Conservation (phyloP, 495 filamentous ascomycete genomes). For the Aspergillus sclerotiicarbonarius region DNA sequence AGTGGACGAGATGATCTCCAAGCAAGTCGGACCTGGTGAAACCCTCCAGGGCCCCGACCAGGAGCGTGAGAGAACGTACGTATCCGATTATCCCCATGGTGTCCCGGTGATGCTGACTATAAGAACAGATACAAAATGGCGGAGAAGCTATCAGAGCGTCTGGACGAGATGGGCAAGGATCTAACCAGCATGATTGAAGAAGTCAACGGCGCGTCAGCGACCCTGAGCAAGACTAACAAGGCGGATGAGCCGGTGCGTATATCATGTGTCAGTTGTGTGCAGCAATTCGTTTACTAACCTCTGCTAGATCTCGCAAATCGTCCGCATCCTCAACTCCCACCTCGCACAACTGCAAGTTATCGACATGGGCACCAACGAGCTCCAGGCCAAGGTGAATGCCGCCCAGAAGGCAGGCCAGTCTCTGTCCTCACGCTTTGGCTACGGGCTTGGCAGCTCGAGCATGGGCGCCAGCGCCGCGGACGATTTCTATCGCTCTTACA, state of each 20-base stretch:
- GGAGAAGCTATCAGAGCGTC: conserved; percentile 79
- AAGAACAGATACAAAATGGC: conserved; percentile 71
- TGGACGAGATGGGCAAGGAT: conserved; percentile 91
- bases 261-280: not conserved
- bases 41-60: conserved; percentile 81
- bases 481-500: conserved; percentile 79
- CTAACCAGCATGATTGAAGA: conserved; percentile 94
- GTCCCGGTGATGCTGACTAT: conserved; percentile 4
- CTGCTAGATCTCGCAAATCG: conserved; percentile 81
- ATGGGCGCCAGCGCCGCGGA: conserved; percentile 63
- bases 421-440: conserved; percentile 64
- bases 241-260: conserved; percentile 85
- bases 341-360: conserved; percentile 86
- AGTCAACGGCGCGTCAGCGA: conserved; percentile 83
- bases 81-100: conserved; percentile 10
- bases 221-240: conserved; percentile 82
- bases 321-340: conserved; percentile 89
- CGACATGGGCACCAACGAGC: conserved; percentile 74
- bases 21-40: conserved; percentile 65
- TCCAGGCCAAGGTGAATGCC: conserved; percentile 73
- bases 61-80: conserved; percentile 85
- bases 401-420: conserved; percentile 73
- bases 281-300: not conserved
- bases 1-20: conserved; percentile 78
- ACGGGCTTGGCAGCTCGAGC: conserved; percentile 53